Evolutionary conservation across 148 eudicot genomes (phyloP), one percentile per base, ranked within the genome.

Genomic region (Cornus florida): DNA sequence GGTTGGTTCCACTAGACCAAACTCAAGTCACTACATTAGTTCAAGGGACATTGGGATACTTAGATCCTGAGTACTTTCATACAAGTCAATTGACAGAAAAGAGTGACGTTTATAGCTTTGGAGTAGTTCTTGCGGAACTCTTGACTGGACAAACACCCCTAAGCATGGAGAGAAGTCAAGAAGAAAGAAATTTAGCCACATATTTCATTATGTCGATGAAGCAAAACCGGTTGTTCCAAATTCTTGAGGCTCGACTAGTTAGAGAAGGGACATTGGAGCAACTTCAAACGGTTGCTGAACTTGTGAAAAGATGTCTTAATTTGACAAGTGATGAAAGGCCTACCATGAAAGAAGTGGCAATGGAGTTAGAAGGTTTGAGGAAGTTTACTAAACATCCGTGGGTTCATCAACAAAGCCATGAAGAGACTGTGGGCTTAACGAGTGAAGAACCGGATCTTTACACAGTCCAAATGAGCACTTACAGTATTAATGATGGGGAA

Each of bases 11-110:
- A 2, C 35, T 80, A 41, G 73, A 80, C 20, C 82, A 80, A 75
- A 59, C 83, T 19, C 74, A 75, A 75, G 78, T 80, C 10, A 74
- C 78, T 4, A 80, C 83, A 38, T 24, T 74, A 10, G 78, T 80
- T 6, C 39, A 43, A 46, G 77, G 77, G 46, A 79, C 78, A 0
- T 39, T 81, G 24, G 87, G 84, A 0, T 84, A 81, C 32, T 77
- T 84, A 28, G 87, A 84, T 68, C 84, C 87, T 0, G 82, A 84
- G 32, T 84, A 81, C 46, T 78, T 84, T 16, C 66, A 75, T 11
- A 48, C 84, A 1, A 75, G 87, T 69, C 84, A 77, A 39, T 75
- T 80, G 39, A 80, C 78, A 22, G n/a, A 46, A 28, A 72, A 72
- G 33, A 72, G 74, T n/a, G 83, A 79, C 71, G 82, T 79, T 72